Base-by-base conservation (phyloP, 2,329 filamentous ascomycete species). In the Neonectria ditissima region DNA sequence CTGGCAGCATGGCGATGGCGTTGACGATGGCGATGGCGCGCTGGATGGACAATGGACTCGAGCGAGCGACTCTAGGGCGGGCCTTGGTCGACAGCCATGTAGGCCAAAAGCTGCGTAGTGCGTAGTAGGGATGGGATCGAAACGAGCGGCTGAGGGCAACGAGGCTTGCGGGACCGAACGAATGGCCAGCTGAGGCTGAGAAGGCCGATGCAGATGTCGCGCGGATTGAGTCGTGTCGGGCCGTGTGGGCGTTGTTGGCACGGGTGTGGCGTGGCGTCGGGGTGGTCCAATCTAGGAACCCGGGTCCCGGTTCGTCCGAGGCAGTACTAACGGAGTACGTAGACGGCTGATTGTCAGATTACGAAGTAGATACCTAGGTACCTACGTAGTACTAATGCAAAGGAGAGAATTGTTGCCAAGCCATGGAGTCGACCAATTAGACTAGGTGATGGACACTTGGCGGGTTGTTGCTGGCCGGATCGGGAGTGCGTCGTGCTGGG, bases 1-100 rank as follows among this genome's bases (percentile, higher is more conserved):
- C 67, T 65, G 63, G 62, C 55, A 61, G 58, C 71, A 72, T 73
- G 58, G 53, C 63, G 62, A 59, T 47, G 43, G 30, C 32, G 37
- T 28, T 30, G n/a, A 34, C 39, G 50, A 22, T 6, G 24, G 22
- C 30, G 57, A 45, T 43, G 50, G 26, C 22, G 32, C 14, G 44
- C 44, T 56, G 41, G 50, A 43, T 6, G 51, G 58, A 43, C 58
- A 60, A 26, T 43, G 32, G 51, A 37, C 28, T 28, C 39, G 62
- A 71, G 58, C 66, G 70, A 73, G 67, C 57, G 71, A 65, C 52
- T 43, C 62, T 63, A 37, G 45, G 44, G 34, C 34, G 20, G 26
- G 30, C 30, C 34, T 18, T 10, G 45, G 30, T 32, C 43, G 13
- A 10, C 44, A 16, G 54, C 52, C 54, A 57, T 57, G 45, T 30